Evolutionary conservation across 371 early-diverging fungal genomes (phyloP).

Genomic region (Zancudomyces culisetae): DNA sequence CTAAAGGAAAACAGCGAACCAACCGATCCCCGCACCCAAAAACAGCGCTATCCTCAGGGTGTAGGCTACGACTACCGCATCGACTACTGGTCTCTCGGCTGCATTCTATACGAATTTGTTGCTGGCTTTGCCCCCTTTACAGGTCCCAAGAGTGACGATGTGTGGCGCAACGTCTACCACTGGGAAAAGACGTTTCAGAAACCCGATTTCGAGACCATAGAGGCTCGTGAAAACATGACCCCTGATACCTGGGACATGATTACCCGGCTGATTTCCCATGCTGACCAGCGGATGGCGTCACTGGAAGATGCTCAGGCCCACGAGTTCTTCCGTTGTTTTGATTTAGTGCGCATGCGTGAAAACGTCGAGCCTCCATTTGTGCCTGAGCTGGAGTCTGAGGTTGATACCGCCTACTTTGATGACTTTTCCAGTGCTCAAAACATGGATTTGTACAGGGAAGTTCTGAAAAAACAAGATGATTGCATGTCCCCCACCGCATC

Average conservation of each 20-base stretch:
- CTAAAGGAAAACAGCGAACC: conserved; percentile 12
- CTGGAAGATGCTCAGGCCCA: conserved; percentile 18
- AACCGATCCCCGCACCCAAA: neutral
- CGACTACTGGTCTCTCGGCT: conserved; percentile 81
- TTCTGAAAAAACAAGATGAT: conserved; percentile 34
- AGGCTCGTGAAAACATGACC: conserved; percentile 46
- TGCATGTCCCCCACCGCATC: no score
- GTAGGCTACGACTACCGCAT: conserved; percentile 48
- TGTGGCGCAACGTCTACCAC: conserved; percentile 68
- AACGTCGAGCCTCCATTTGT: conserved; percentile 45
- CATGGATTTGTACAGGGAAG: conserved; percentile 52
- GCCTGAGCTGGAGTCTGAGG: conserved; percentile 40
- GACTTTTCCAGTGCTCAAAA: conserved; percentile 51
- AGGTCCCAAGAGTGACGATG: conserved; percentile 48
- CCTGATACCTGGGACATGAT: conserved; percentile 57
- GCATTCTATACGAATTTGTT: conserved; percentile 74
- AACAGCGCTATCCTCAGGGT: neutral
- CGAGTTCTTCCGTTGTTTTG: conserved; percentile 18
- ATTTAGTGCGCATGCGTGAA: conserved; percentile 20
- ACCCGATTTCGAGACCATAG: conserved; percentile 48
- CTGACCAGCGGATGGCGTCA: conserved; percentile 26
- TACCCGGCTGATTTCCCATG: conserved; percentile 34
- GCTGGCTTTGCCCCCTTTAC: conserved; percentile 64
- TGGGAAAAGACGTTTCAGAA: conserved; percentile 48
- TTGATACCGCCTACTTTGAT: conserved; percentile 71